Base-by-base conservation (phyloP, 305 asterid species). In the Stenogyne calaminthoides region DNA sequence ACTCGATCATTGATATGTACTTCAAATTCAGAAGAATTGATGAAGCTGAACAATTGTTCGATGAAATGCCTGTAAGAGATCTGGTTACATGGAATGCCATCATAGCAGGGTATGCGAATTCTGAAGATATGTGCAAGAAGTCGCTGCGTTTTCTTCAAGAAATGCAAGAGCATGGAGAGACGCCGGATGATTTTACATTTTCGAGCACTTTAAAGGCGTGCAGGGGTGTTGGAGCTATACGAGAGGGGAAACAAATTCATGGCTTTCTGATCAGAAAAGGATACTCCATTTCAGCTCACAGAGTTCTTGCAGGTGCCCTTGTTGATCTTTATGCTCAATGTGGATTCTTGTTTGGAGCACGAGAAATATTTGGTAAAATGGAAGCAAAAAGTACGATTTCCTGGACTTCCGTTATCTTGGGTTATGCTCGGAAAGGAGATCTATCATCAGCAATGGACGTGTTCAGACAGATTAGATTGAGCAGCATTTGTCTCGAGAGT, bases 201-300 rank as follows among this genome's bases (percentile, higher is more conserved):
- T 78, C 96, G 4, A 87, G 96, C 86, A 77, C 85, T 10, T 67
- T 89, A 69, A 89, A 89, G 77, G 91, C 92, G 46, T 89, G 96
- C 52, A 75, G 85, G 68, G 73, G 62, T 62, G 78, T 80, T 54
- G 84, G 86, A 75, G 91, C 95, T 7, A 70, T 83, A 15, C 77
- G 25, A 32, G 86, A 81, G 74, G 96, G 92, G 44, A 77, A 75
- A 63, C 96, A 89, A 70, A 80, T 89, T 25, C 96, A 85, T 22
- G 84, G 82, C 47, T 81, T 81, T 67, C 68, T 89, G 51, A 78
- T 83, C 58, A 71, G 79, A 4, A 78, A 73, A 42, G 96, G 88
- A 65, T 73, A 65, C 72, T 80, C 83, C 47, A 67, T 84, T 77
- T 78, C 76, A 37, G 63, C 64, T 69, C 82, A 87, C 36, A 81